Conservation (phyloP, 1,284 basidiomycete species). For the Ceratobasidium sp. region DNA sequence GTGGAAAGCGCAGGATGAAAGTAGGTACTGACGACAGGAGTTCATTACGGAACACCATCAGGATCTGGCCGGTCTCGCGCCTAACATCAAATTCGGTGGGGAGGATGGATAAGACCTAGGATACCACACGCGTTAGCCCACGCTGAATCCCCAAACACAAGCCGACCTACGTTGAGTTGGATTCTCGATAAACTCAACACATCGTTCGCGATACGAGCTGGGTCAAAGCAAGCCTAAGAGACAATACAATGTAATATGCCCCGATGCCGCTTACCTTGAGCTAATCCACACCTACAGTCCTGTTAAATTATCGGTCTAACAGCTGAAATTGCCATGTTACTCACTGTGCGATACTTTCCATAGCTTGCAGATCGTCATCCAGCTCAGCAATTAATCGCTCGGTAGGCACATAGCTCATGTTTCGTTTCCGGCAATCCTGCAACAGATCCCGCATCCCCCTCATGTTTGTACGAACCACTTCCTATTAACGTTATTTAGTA, state of each 20-base stretch:
- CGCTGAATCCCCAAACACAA: background rate
- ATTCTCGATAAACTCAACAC: constrained; percentile 58
- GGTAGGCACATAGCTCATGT: constrained; percentile 24
- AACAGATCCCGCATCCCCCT: constrained; percentile 46
- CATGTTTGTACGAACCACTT: constrained; percentile 50
- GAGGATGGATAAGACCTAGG: constrained; percentile 42
- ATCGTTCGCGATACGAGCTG: constrained; percentile 59
- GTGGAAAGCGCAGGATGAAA: background rate
- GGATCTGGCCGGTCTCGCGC: constrained; percentile 35
- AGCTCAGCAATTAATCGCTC: constrained; percentile 54
- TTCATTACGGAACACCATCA: constrained; percentile 56
- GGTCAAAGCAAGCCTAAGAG: constrained; percentile 52
- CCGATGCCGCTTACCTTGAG: constrained; percentile 24
- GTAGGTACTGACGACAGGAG: constrained; percentile 53
- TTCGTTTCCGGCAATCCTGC: constrained; percentile 36
- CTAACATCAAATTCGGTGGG: constrained; percentile 43
- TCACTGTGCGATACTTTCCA: constrained; percentile 42
- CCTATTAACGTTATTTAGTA: constrained; percentile 36
- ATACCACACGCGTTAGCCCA: background rate
- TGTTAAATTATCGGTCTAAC: background rate
- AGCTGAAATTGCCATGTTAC: background rate
- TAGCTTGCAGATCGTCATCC: constrained; percentile 56
- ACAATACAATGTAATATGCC: background rate
- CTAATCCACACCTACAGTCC: constrained; percentile 21
- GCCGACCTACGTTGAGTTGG: constrained; percentile 52